Evolutionary conservation across 202 grass and related monocot genomes (phyloP).

Genomic region (Bolboschoenoplectus hybrid): DNA sequence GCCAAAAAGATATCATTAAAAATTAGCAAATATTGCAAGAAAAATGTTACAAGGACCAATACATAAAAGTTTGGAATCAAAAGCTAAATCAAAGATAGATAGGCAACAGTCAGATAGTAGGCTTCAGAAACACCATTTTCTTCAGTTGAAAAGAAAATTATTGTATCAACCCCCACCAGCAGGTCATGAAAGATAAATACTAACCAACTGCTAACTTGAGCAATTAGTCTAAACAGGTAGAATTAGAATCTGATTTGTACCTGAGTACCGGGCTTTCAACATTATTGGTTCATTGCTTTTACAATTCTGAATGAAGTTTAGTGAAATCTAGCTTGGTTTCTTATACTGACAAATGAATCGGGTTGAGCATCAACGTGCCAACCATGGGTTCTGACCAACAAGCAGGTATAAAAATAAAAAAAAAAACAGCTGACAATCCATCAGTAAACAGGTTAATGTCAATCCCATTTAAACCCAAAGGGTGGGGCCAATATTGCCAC

Average conservation of each 20-base stretch:
- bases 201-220: constrained; percentile 6
- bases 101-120: constrained; percentile 18
- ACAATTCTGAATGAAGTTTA: neutral
- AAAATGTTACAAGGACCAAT: neutral
- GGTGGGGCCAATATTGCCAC: neutral
- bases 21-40: neutral
- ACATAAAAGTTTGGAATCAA: neutral
- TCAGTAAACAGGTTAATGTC: neutral
- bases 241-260: neutral
- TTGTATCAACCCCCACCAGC: neutral
- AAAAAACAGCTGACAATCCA: neutral
- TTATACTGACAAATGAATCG: neutral
- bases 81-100: neutral
- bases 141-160: constrained; percentile 4
- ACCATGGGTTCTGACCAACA: constrained; percentile 11
- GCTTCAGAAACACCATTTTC: constrained; percentile 4
- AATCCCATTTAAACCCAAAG: constrained; percentile 8
- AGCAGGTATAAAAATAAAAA: constrained; percentile 32
- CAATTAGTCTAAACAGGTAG: neutral
- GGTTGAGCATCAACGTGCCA: neutral
- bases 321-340: neutral
- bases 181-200: neutral
- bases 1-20: constrained; percentile 23
- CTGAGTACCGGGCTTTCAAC: neutral
- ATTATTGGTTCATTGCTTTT: neutral